A percentile compares a stretch with the other conserved stretches of the same genome.
phyloP scores from a whole-genome alignment of 345 rosid species.

The thale cress (Arabidopsis thaliana) region DNA sequence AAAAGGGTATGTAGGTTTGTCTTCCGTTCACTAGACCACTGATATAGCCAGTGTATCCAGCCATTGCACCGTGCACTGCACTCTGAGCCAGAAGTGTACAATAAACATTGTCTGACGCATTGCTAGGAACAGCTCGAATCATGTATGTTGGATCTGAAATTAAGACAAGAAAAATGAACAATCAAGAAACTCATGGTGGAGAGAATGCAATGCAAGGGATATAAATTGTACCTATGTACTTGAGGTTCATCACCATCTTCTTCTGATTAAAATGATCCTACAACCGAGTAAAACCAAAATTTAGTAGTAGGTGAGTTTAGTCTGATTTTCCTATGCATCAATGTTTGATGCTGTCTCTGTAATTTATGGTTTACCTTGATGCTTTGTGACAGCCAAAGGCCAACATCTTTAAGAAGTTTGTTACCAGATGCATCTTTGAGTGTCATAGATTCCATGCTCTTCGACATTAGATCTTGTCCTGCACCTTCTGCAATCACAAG shows the following conservation, averaged over 20 bases:
- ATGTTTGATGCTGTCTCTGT: not conserved
- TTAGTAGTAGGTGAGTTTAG: conserved; percentile 1
- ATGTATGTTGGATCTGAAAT: conserved; percentile 84
- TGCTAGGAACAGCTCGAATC: conserved; percentile 86
- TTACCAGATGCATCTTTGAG: conserved; percentile 80
- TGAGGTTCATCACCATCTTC: conserved; percentile 75
- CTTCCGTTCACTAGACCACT: conserved; percentile 81
- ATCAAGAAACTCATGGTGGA: not conserved
- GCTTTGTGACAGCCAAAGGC: conserved; percentile 69
- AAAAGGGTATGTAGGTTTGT: conserved; percentile 82
- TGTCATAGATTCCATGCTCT: conserved; percentile 54
- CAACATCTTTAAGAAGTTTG: conserved; percentile 80
- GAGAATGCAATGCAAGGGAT: conserved; percentile 17
- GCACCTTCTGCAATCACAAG: conserved; percentile 87
- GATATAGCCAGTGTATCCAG: conserved; percentile 85
- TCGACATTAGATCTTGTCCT: conserved; percentile 70
- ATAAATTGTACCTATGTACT: conserved; percentile 63
- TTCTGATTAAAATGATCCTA: conserved; percentile 65
- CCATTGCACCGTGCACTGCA: conserved; percentile 88
- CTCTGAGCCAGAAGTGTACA: conserved; percentile 93
- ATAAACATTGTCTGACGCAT: conserved; percentile 87
- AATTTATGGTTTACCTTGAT: conserved; percentile 58
- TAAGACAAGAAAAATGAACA: not conserved
- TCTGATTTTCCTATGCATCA: not conserved
- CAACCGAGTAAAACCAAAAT: not conserved